These are phyloP conservation scores for Stephania japonica DNA, from an alignment of 164 flowering plant genomes.

Conservation along the genomic window DNA sequence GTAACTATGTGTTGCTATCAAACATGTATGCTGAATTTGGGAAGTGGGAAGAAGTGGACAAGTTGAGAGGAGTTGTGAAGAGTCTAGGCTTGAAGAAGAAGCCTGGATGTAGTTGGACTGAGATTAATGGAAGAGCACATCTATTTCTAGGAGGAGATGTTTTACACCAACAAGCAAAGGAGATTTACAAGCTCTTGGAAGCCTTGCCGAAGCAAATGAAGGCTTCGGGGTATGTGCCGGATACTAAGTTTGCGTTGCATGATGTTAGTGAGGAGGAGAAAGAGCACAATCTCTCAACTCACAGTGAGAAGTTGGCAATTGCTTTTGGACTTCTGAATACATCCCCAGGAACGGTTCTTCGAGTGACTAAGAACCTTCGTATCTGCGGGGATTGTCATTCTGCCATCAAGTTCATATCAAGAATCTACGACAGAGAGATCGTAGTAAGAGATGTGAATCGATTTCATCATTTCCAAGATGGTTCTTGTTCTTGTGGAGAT, in stretches of 20 bases:
- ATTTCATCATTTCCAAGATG: conserved; percentile 11
- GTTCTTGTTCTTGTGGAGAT: conserved; percentile 11
- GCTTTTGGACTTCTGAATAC: conserved; percentile 12
- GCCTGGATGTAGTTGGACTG: conserved; percentile 9
- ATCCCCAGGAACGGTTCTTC: conserved; percentile 6
- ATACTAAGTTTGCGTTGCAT: conserved; percentile 9
- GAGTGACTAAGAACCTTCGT: conserved; percentile 9
- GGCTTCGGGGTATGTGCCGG: conserved; percentile 7
- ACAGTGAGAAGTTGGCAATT: conserved; percentile 10
- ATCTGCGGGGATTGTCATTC: conserved; percentile 9
- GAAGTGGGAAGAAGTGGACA: conserved; percentile 8
- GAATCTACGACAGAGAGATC: conserved; percentile 9
- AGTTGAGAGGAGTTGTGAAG: conserved; percentile 4
- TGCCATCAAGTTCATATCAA: conserved; percentile 7
- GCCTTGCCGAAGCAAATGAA: conserved; percentile 6
- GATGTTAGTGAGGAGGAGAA: conserved; percentile 11
- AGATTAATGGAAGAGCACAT: conserved; percentile 10
- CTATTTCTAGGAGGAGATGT: conserved; percentile 10
- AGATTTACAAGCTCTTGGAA: conserved; percentile 9
- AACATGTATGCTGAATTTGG: conserved; percentile 11
- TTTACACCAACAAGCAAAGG: conserved; percentile 9
- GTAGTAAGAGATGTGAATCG: conserved; percentile 9
- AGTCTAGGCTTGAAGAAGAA: conserved; percentile 8
- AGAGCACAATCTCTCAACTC: conserved; percentile 2
- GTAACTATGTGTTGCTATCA: conserved; percentile 7